These are phyloP conservation scores for Amylostereum areolatum DNA, from an alignment of 1,284 basidiomycete species.

Conservation along the genomic window DNA sequence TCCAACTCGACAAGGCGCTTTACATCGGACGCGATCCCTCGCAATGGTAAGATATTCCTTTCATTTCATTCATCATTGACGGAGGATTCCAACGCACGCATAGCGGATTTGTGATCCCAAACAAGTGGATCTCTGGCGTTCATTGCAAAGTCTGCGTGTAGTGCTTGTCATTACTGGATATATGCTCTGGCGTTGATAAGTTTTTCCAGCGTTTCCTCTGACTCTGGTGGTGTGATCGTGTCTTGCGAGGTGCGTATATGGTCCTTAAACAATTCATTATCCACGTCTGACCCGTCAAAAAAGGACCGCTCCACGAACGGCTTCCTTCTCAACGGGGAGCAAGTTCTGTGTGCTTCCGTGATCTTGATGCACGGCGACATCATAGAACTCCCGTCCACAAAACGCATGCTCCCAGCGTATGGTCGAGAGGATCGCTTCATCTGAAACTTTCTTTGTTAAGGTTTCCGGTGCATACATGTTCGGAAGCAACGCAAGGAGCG, in stretches of 20 bases:
- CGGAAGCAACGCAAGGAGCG: slow-evolving; percentile 48
- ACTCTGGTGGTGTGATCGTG: slow-evolving; percentile 63
- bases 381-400: slow-evolving; percentile 59
- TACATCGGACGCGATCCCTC: slow-evolving; percentile 59
- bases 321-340: slow-evolving; percentile 62
- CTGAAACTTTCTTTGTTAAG: slow-evolving; percentile 27
- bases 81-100: too few relatives aligned
- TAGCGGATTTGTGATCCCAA: slow-evolving; percentile 45
- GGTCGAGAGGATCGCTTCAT: slow-evolving; percentile 32
- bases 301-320: slow-evolving; percentile 80
- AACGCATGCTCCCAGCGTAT: slow-evolving; percentile 54
- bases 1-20: slow-evolving; percentile 55
- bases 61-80: too few relatives aligned
- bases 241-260: slow-evolving; percentile 57
- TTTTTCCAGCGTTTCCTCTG: slow-evolving; percentile 51
- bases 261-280: neutral
- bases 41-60: slow-evolving; percentile 14
- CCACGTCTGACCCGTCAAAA: slow-evolving; percentile 6
- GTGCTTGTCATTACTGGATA: slow-evolving; percentile 12
- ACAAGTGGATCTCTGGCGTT: slow-evolving; percentile 53
- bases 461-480: slow-evolving; percentile 59
- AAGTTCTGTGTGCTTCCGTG: slow-evolving; percentile 54
- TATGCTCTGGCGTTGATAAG: neutral
- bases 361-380: slow-evolving; percentile 73
- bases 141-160: slow-evolving; percentile 81